Evolutionary conservation across 1,284 basidiomycete genomes (phyloP), one percentile per base, ranked within the genome.

Genomic region (Irpex sp.): DNA sequence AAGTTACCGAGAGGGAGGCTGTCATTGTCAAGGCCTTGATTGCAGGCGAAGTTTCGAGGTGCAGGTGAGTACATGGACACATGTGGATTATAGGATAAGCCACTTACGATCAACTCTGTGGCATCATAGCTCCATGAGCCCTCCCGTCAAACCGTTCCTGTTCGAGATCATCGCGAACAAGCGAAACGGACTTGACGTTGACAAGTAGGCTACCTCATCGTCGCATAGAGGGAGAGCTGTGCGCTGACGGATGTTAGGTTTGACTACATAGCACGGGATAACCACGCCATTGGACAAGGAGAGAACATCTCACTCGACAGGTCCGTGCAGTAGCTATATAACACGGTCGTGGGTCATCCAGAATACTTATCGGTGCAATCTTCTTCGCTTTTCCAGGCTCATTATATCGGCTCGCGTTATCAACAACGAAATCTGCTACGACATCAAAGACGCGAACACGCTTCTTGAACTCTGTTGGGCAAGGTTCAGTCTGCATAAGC

Each of bases 161-260:
- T 86, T 85, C 69, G 88, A 93, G 63, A 92, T 93, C 58, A 89
- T 93, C 1, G 87, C 87, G 0, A 93, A 93, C 75, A 83, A 84
- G 72, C 78, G 85, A 3, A 93, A 92, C 64, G 91, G 91, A 0
- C 79, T 93, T 5, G 91, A 93, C 68, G 91, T 93, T 2, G 92
- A 93, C 79, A 93, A 92, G 89, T 89, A 61, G 57, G 75, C 6
- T 54, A 31, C 7, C 11, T 52, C 26, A 57, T 37, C 11, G 15
- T 36, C 26, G 44, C 38, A 17, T 21, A 13, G 19, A 60, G 31
- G 26, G 17, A 7, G 37, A 65, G n/a, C 6, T 47, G 13, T 47
- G 11, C 31, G 1, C 2, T 47, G 49, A 63, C 38, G 55, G 19
- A 34, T 2, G 48, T 59, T 51, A 90, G 88, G 67, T 91, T 92